These are phyloP conservation scores for Botrytis pseudocinerea DNA, from an alignment of 2,329 filamentous ascomycete genomes.

Conservation along the genomic window DNA sequence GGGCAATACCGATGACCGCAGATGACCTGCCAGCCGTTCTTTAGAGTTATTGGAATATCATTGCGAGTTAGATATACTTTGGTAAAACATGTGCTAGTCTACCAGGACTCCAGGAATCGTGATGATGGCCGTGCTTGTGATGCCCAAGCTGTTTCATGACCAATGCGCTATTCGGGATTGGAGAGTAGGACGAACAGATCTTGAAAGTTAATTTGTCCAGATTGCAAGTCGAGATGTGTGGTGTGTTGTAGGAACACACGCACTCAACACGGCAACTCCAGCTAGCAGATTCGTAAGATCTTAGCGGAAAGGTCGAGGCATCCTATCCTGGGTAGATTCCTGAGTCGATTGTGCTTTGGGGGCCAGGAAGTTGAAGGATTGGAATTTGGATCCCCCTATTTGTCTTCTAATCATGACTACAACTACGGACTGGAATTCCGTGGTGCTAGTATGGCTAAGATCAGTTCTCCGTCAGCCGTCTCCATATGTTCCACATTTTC, in stretches of 20 bases:
- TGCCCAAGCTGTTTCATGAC: constrained; percentile 20
- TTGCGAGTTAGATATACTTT: not conserved
- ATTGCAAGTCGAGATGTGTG: not conserved
- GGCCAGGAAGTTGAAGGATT: not conserved
- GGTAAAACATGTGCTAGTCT: not conserved
- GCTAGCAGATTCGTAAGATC: not conserved
- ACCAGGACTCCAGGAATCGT: constrained; percentile 20
- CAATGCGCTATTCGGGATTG: constrained; percentile 6
- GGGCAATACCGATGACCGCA: not conserved
- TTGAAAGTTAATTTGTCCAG: constrained; percentile 8
- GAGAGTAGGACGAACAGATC: constrained; percentile 16
- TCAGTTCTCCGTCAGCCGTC: not conserved
- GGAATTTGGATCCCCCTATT: constrained; percentile 12
- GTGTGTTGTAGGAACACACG: not conserved
- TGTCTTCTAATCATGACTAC: not conserved
- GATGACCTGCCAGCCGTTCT: not conserved
- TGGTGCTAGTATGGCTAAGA: not conserved
- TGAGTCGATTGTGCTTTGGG: not conserved
- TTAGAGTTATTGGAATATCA: not conserved
- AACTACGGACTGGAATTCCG: not conserved
- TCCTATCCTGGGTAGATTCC: not conserved
- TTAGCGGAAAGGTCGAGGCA: not conserved
- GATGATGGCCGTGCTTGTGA: constrained; percentile 7
- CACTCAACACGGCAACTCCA: not conserved
- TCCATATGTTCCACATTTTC: not conserved